These are phyloP conservation scores for Dryadomyces quercus-mongolicae DNA, from an alignment of 2,329 filamentous ascomycete species.

Conservation along the genomic window DNA sequence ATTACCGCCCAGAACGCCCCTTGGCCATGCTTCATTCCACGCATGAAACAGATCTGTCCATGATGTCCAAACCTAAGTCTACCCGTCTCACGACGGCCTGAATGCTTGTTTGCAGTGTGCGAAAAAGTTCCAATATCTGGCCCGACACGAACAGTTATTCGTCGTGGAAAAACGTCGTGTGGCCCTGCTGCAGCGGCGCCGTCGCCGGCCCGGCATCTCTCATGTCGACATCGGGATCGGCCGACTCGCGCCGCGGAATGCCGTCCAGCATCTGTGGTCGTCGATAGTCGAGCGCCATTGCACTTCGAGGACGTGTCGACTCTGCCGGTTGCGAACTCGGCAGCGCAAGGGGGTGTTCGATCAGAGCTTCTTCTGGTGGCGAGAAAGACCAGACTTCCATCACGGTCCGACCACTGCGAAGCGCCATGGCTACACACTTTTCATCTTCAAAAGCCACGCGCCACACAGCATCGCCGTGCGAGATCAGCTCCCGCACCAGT, in stretches of 20 bases:
- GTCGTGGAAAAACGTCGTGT: constrained; percentile 39
- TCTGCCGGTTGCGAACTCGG: constrained; percentile 33
- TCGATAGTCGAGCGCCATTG: constrained; percentile 33
- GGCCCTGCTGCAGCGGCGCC: constrained; percentile 35
- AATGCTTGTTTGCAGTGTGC: not conserved
- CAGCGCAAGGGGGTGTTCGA: constrained; percentile 38
- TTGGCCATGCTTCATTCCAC: constrained; percentile 6
- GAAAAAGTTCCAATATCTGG: not conserved
- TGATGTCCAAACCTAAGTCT: not conserved
- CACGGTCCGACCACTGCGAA: constrained; percentile 71
- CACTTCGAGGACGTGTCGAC: constrained; percentile 36
- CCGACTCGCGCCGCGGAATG: constrained; percentile 21
- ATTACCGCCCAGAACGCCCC: constrained; percentile 5
- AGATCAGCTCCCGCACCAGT: constrained; percentile 80
- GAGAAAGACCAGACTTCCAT: constrained; percentile 99
- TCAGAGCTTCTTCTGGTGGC: constrained; percentile 59
- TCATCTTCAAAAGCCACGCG: constrained; percentile 96
- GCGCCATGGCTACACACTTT: constrained; percentile 92
- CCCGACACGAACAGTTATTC: not conserved
- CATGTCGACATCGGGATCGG: constrained; percentile 41
- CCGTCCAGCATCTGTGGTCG: constrained; percentile 19
- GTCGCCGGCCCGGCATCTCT: constrained; percentile 42
- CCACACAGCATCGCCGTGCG: constrained; percentile 92
- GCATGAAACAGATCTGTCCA: not conserved
- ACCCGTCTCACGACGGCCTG: not conserved